Conservation (phyloP, 83 land plant species). For the Picea engelmannii region DNA sequence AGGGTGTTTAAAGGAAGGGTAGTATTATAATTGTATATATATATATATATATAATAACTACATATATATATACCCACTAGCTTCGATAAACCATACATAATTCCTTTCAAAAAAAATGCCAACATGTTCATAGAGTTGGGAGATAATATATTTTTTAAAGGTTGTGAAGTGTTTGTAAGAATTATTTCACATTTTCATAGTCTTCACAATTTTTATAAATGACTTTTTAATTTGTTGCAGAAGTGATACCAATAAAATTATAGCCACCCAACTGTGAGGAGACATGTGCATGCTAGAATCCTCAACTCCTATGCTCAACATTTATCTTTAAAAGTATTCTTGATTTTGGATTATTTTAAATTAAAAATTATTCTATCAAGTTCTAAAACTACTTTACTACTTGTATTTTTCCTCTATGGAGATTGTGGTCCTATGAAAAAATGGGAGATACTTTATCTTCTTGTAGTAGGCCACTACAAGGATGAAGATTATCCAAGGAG, state of each 20-base stretch:
- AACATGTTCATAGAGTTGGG: too few relatives aligned
- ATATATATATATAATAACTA: too few relatives aligned
- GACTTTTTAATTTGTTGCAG: neutral
- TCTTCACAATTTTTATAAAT: too few relatives aligned
- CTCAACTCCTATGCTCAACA: neutral
- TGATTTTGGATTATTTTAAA: neutral
- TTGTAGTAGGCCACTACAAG: conserved; percentile 87
- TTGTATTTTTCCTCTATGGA: conserved; percentile 63
- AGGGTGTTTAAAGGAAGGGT: too few relatives aligned
- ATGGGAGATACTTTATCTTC: conserved; percentile 77
- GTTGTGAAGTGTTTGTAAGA: too few relatives aligned
- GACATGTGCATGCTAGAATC: neutral
- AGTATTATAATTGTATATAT: too few relatives aligned
- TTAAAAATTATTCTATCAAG: neutral
- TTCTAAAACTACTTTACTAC: neutral
- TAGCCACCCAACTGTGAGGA: neutral
- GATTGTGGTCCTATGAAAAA: conserved; percentile 42
- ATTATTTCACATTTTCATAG: too few relatives aligned
- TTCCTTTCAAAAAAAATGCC: too few relatives aligned
- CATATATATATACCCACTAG: too few relatives aligned
- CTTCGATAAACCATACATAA: too few relatives aligned
- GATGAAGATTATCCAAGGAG: conserved; percentile 73
- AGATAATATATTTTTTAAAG: too few relatives aligned
- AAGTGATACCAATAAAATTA: neutral
- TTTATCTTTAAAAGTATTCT: neutral